Conservation (phyloP, 2,329 filamentous ascomycete genomes). For the Curvularia sp. region DNA sequence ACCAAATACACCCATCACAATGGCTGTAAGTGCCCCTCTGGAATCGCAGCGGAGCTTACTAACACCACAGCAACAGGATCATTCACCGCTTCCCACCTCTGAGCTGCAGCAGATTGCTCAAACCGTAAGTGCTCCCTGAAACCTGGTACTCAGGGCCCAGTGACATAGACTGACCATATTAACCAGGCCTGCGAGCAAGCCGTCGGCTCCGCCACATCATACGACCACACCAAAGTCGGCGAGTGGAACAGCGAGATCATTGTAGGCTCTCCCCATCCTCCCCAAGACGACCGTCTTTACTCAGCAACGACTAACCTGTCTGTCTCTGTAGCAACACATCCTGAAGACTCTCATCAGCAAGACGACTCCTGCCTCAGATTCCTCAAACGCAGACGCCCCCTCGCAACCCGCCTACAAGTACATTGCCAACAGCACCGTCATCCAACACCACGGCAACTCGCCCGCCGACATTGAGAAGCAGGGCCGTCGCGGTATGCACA, state of each 20-base stretch:
- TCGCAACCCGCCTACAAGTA: constrained; percentile 81
- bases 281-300: neutral
- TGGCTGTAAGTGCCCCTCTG: constrained; percentile 36
- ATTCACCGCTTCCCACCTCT: constrained; percentile 44
- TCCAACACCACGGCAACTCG: constrained; percentile 74
- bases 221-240: constrained; percentile 85
- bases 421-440: constrained; percentile 97
- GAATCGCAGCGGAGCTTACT: neutral
- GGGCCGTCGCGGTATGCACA: constrained; percentile 89
- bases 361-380: constrained; percentile 64
- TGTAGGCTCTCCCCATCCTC: constrained; percentile 59
- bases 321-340: constrained; percentile 69
- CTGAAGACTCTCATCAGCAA: constrained; percentile 80
- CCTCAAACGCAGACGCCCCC: constrained; percentile 13
- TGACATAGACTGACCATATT: constrained; percentile 16
- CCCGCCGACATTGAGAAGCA: constrained; percentile 63
- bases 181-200: constrained; percentile 80
- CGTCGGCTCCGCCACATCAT: constrained; percentile 75
- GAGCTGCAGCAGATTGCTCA: constrained; percentile 43
- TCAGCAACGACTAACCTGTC: neutral
- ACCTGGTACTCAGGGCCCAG: neutral
- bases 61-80: constrained; percentile 7
- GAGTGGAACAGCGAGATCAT: constrained; percentile 94
- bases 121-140: constrained; percentile 29
- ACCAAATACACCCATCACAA: constrained; percentile 20